Conservation (phyloP, 108 stramenopile genomes). For the Mediolabrus comicus region DNA sequence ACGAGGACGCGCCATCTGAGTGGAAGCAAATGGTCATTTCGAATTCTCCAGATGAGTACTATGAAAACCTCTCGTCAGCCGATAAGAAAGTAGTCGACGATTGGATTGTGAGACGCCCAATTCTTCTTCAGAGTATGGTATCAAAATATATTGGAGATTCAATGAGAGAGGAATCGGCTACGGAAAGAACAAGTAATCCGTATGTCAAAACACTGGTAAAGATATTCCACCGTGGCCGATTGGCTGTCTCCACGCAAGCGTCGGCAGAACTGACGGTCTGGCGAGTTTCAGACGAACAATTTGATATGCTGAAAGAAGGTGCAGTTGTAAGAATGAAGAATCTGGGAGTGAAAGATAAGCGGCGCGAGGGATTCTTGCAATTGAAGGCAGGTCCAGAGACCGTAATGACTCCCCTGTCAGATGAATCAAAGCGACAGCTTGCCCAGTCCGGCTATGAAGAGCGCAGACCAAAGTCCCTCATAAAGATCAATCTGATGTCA, state of each 20-base stretch:
- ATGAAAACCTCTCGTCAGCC: constrained; percentile 25
- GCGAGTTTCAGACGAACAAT: constrained; percentile 72
- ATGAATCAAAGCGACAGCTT: constrained; percentile 19
- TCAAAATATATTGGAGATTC: constrained; percentile 59
- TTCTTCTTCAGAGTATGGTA: constrained; percentile 47
- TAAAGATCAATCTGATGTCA: constrained; percentile 50
- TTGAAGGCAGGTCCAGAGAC: constrained; percentile 58
- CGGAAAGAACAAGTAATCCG: constrained; percentile 52
- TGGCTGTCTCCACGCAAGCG: constrained; percentile 1
- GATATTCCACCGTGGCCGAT: constrained; percentile 3
- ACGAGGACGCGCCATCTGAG: constrained; percentile 62
- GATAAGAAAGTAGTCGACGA: constrained; percentile 51
- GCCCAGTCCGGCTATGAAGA: constrained; percentile 22
- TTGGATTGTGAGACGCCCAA: constrained; percentile 62
- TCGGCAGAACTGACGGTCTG: constrained; percentile 66
- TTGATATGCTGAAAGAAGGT: constrained; percentile 61
- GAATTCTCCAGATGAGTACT: constrained; percentile 54
- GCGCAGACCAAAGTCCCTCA: constrained; percentile 44
- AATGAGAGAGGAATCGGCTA: constrained; percentile 48
- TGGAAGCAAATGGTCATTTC: constrained; percentile 59
- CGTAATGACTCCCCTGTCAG: constrained; percentile 26
- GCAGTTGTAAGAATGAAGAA: constrained; percentile 53
- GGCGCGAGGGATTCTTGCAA: constrained; percentile 52
- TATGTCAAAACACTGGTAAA: constrained; percentile 58
- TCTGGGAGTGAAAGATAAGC: constrained; percentile 49